Conservation (phyloP, 1,139 yeast genomes). For the Hyphopichia fennica region DNA sequence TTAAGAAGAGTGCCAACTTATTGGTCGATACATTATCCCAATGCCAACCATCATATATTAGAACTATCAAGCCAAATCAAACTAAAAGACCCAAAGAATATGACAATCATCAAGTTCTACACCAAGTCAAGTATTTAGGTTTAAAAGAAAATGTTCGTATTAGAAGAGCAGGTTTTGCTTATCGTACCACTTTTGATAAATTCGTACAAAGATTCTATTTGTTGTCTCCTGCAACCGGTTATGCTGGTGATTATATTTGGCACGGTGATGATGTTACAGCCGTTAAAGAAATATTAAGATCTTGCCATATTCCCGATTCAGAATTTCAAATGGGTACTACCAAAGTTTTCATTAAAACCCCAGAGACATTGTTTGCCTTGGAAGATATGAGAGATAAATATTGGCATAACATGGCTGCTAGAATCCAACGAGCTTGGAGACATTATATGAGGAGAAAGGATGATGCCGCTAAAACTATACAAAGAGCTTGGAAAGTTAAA, state of each 20-base stretch:
- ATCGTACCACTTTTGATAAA: conserved; percentile 94
- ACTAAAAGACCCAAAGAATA: conserved; percentile 88
- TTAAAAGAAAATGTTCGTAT: conserved; percentile 95
- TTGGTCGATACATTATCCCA: conserved; percentile 86
- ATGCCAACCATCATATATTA: conserved; percentile 91
- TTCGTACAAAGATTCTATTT: conserved; percentile 95
- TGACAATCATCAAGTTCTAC: conserved; percentile 85
- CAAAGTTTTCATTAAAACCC: conserved; percentile 95
- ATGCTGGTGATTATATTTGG: conserved; percentile 99
- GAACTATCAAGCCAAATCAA: conserved; percentile 98
- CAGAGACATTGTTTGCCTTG: conserved; percentile 92
- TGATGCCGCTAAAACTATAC: conserved; percentile 84
- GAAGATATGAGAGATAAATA: conserved; percentile 97
- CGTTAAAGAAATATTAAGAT: conserved; percentile 71
- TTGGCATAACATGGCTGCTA: conserved; percentile 98
- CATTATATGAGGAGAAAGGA: conserved; percentile 75
- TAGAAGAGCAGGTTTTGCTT: conserved; percentile 98
- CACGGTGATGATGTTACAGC: conserved; percentile 84
- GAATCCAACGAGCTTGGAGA: conserved; percentile 97
- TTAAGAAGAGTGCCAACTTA: conserved; percentile 86
- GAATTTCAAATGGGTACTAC: conserved; percentile 94
- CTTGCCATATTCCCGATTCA: conserved; percentile 73
- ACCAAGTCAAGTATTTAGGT: conserved; percentile 95
- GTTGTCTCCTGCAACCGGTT: conserved; percentile 85
- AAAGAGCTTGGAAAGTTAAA: conserved; percentile 80